A percentile compares a stretch with the other conserved stretches of the same genome.
phyloP scores from a whole-genome alignment of 305 asterid genomes.

The Galium porrigens region DNA sequence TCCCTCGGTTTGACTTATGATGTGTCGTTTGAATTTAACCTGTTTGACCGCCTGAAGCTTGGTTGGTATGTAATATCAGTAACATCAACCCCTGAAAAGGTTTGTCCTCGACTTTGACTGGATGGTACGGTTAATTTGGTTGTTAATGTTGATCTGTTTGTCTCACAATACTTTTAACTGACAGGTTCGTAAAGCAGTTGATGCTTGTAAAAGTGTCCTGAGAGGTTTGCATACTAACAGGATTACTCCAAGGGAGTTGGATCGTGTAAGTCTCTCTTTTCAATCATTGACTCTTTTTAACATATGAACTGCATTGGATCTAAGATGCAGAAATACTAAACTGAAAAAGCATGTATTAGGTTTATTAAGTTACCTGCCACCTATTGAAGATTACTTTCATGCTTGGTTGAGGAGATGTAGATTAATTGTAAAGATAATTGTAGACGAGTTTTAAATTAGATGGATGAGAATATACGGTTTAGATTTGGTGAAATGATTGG shows the following conservation, averaged over 20 bases:
- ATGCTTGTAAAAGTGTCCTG: slow-evolving; percentile 94
- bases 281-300: neutral
- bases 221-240: slow-evolving; percentile 65
- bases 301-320: neutral
- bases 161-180: slow-evolving; percentile 16
- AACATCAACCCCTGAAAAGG: slow-evolving; percentile 97
- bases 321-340: slow-evolving; percentile 1
- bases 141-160: slow-evolving; percentile 12
- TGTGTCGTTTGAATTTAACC: slow-evolving; percentile 89
- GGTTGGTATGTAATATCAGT: slow-evolving; percentile 98
- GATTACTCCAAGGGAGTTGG: slow-evolving; percentile 85
- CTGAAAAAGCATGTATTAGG: slow-evolving; percentile 1
- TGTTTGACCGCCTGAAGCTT: slow-evolving; percentile 81
- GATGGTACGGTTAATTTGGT: slow-evolving; percentile 5
- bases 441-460: neutral
- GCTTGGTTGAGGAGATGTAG: neutral
- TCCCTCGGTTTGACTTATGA: slow-evolving; percentile 95
- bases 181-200: slow-evolving; percentile 98
- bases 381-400: neutral
- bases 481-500: neutral
- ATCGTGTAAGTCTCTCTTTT: slow-evolving; percentile 54
- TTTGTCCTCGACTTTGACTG: slow-evolving; percentile 19
- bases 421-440: neutral
- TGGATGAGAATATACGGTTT: neutral
- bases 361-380: neutral